Evolutionary conservation across 805 yeast species (phyloP), one percentile per base, ranked within the genome.

Genomic region (Ogataea siamensis): DNA sequence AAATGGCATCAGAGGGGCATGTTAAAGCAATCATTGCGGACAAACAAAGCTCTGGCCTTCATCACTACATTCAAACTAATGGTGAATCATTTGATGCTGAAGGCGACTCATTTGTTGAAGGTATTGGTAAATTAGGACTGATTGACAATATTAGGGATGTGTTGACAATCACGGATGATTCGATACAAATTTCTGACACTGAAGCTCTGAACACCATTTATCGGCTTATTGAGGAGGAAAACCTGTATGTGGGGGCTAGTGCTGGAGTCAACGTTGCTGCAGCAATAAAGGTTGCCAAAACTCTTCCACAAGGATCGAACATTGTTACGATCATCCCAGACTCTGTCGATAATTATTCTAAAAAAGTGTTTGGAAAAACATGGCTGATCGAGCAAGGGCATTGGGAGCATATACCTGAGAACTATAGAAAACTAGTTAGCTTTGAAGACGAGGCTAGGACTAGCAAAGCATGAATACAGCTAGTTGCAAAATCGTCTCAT

Each of bases 181-280:
- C 29, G 7, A 6, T 27, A 11, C 29, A 16, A 15, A 27, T 27
- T 14, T 14, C 16, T 7, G 29, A 27, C 10, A 15, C 11, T 9
- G 29, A 27, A 16, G 29, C 18, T 27, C 19, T 27, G n/a, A 14
- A 14, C 7, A 27, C 19, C 11, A 27, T 27, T 3, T 27, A 27
- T 18, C 29, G 29, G 10, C 18, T 27, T 10, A 14, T 27, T 14
- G 18, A 27, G 11, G 29, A 27, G n/a, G 29, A 27, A n/a, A 11
- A 15, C 6, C 5, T 27, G 19, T 14, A 11, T 27, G 29, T 27
- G 29, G 29, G 29, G 7, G 29, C 29, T 10, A 14, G 18, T 7
- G 29, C 29, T 14, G 29, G 29, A 14, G 18, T 27, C n/a, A 14
- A 27, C 19, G 29, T 27, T 27, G 29, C 29, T 3, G 29, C 29